Evolutionary conservation across 768 basidiomycete species (phyloP).

Genomic region (Podaxis sp.): DNA sequence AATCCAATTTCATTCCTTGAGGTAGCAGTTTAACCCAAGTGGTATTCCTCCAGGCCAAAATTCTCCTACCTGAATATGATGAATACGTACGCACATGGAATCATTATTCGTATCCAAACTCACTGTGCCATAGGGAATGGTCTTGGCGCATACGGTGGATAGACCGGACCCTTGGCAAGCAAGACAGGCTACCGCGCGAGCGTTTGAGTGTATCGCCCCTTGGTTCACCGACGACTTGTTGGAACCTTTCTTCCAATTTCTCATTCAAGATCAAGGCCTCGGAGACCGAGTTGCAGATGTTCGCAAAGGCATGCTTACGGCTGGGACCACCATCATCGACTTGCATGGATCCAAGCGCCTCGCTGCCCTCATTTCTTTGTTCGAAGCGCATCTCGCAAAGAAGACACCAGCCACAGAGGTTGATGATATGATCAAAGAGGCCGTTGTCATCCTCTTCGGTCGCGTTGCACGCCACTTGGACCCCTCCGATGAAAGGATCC

Average conservation of each 20-base stretch:
- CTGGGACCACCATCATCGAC: constrained; percentile 82
- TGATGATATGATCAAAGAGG: constrained; percentile 89
- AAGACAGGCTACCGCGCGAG: constrained; percentile 68
- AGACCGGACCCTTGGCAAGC: constrained; percentile 87
- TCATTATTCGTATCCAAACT: not conserved
- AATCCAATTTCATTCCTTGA: not conserved
- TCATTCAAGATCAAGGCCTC: constrained; percentile 83
- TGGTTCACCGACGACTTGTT: constrained; percentile 63
- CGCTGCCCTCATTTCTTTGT: constrained; percentile 72
- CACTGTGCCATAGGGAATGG: constrained; percentile 70
- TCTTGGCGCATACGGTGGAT: constrained; percentile 84
- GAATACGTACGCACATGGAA: constrained; percentile 62
- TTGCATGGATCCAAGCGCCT: constrained; percentile 73
- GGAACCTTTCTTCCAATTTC: constrained; percentile 76
- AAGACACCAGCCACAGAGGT: constrained; percentile 63
- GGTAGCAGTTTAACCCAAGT: not conserved
- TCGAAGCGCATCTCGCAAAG: constrained; percentile 72
- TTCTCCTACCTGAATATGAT: constrained; percentile 90
- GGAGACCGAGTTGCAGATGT: constrained; percentile 85
- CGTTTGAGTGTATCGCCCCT: constrained; percentile 69
- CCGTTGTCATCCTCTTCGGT: constrained; percentile 92
- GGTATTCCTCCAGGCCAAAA: constrained; percentile 58
- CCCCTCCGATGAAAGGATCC: constrained; percentile 72
- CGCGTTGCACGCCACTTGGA: constrained; percentile 88
- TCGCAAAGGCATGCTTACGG: constrained; percentile 83